Conservation (phyloP, 2,329 filamentous ascomycete genomes). For the Colletotrichum simmondsii region DNA sequence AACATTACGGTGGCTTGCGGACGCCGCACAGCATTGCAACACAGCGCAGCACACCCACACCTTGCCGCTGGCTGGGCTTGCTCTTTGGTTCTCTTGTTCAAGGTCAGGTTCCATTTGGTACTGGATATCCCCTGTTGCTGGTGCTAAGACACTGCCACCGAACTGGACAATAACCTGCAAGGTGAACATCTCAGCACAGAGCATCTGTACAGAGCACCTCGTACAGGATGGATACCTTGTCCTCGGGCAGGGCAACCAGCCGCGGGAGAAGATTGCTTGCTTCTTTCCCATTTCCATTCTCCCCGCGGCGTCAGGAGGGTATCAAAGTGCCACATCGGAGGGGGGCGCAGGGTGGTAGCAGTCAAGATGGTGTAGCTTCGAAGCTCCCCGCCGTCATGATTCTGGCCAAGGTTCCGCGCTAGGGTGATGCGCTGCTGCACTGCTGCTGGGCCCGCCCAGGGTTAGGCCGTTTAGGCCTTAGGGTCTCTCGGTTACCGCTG, state of each 20-base stretch:
- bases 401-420: slow-evolving; percentile 13
- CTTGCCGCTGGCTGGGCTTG: background rate
- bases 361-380: background rate
- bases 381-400: background rate
- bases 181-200: background rate
- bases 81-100: background rate
- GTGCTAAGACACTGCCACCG: background rate
- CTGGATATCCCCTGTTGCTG: too few relatives aligned
- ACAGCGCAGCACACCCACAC: background rate
- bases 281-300: background rate
- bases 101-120: too few relatives aligned
- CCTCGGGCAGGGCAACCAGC: background rate
- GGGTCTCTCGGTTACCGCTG: slow-evolving; percentile 12
- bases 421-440: background rate
- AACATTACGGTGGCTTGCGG: slow-evolving; percentile 28
- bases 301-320: too few relatives aligned
- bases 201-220: background rate
- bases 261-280: background rate
- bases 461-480: slow-evolving; percentile 9
- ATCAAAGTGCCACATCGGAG: background rate
- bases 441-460: background rate
- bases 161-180: background rate
- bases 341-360: background rate
- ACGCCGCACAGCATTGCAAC: background rate
- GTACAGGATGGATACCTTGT: background rate